Base-by-base conservation (phyloP, 2,329 filamentous ascomycete genomes). In the Metarhizium sp. region DNA sequence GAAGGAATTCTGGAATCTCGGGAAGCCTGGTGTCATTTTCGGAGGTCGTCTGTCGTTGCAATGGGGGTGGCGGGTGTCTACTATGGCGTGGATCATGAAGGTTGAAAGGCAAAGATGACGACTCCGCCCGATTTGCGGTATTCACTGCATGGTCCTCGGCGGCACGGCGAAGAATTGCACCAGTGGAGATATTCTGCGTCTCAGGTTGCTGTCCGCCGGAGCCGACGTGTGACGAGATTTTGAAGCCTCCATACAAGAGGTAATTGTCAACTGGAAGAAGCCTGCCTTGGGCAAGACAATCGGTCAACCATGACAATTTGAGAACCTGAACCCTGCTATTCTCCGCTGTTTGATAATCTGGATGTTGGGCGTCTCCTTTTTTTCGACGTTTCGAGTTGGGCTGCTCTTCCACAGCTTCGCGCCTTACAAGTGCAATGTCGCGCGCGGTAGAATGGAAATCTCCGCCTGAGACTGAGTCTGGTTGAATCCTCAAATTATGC, bases 11-110 rank as follows among this genome's bases (percentile, higher is more conserved):
- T 1, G 91, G 92, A 13, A 89, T 71, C 0, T 79, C 75, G 0
- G 88, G 90, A 1, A 89, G 66, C 20, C 34, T 20, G 6, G 34
- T 2, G 30, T 95, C 88, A 56, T 92, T 80, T 57, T 95, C 90
- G 2, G 86, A 88, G 0, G 91, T 96, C 1, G 87, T 88, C 64
- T 88, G 78, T 42, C 84, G 83, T 10, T 84, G 66, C 6, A 95
- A 70, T 10, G 63, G 48, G 5, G 65, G 66, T 2, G 70, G 69
- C n/a, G 56, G 2, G 42, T 42, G 29, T 30, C 8, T 16, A 6
- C 2, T 20, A 11, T 10, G 13, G 13, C n/a, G n/a, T 30, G 34
- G 10, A 14, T 25, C n/a, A 6, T 14, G 8, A 16, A 18, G 7
- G 32, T 20, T 18, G 38, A 20, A 40, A 13, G 16, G 40, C 14